Percentiles rank a stretch among this genome's conserved stretches.
phyloP scores from a whole-genome alignment of 2,329 filamentous ascomycete species.

The Thermoascus crustaceus region DNA sequence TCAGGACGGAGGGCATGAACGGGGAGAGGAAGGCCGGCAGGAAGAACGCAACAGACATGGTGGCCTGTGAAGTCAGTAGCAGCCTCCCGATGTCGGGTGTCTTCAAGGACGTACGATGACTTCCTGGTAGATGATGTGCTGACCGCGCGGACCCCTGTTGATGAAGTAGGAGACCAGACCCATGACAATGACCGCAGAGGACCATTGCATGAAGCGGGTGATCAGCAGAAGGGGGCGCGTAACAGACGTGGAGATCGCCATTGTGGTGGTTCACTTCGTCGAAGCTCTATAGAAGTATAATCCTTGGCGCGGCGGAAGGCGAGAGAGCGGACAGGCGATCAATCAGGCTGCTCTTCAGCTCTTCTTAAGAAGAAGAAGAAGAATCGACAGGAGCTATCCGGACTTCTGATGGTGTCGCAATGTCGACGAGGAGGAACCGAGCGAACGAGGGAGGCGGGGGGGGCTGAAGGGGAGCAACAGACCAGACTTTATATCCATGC shows the following conservation, averaged over 20 bases:
- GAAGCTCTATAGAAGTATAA: not conserved
- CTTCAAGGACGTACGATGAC: conserved; percentile 28
- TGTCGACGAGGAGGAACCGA: too few species aligned
- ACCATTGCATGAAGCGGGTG: conserved; percentile 28
- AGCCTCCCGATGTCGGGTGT: not conserved
- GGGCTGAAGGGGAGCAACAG: too few species aligned
- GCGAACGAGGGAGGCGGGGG: too few species aligned
- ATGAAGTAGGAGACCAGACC: conserved; percentile 35
- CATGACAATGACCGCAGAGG: conserved; percentile 33
- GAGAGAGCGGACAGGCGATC: too few species aligned
- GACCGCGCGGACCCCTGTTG: conserved; percentile 20
- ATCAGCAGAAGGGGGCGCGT: conserved; percentile 25
- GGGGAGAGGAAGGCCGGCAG: conserved; percentile 35
- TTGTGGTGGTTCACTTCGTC: conserved; percentile 3
- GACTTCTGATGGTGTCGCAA: too few species aligned
- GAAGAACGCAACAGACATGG: conserved; percentile 35
- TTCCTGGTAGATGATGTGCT: conserved; percentile 31
- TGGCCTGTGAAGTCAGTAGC: conserved; percentile 14
- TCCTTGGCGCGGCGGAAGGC: conserved; percentile 1
- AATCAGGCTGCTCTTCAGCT: too few species aligned
- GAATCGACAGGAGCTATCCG: too few species aligned
- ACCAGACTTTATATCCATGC: too few species aligned
- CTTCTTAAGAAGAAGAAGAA: too few species aligned
- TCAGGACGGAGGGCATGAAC: conserved; percentile 28
- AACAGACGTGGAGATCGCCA: conserved; percentile 17